Conservation (phyloP, 148 eudicot genomes). For the Silene uniflora region DNA sequence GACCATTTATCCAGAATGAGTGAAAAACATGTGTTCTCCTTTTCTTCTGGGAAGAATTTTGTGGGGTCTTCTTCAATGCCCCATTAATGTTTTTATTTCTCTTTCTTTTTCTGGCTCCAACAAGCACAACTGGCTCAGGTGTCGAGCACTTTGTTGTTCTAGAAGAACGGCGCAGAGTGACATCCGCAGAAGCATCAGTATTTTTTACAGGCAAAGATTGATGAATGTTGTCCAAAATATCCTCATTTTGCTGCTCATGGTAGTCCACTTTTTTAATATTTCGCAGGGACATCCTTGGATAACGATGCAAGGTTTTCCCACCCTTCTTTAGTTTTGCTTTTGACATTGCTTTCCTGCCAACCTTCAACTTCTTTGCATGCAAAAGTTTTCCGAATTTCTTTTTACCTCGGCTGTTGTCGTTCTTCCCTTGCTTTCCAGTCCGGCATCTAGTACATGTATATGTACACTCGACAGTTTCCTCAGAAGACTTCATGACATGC, state of each 20-base stretch:
- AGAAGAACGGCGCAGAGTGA: slow-evolving; percentile 75
- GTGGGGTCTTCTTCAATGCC: slow-evolving; percentile 30
- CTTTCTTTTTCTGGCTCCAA: slow-evolving; percentile 38
- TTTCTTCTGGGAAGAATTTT: slow-evolving; percentile 39
- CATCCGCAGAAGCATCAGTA: slow-evolving; percentile 33
- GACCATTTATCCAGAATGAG: slow-evolving; percentile 78
- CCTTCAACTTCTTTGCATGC: slow-evolving; percentile 17
- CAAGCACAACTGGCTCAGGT: slow-evolving; percentile 30
- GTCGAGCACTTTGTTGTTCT: slow-evolving; percentile 42
- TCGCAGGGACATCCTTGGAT: slow-evolving; percentile 32
- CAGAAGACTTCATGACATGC: slow-evolving; percentile 65
- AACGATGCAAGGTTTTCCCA: slow-evolving; percentile 31
- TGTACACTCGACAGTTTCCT: slow-evolving; percentile 36
- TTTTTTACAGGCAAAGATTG: slow-evolving; percentile 23
- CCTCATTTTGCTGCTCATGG: slow-evolving; percentile 30
- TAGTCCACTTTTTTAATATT: slow-evolving; percentile 31
- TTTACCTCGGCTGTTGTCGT: slow-evolving; percentile 30
- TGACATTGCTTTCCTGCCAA: slow-evolving; percentile 20
- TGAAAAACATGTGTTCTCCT: slow-evolving; percentile 43
- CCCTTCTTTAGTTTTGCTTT: slow-evolving; percentile 28
- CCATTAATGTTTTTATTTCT: slow-evolving; percentile 26
- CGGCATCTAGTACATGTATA: slow-evolving; percentile 71
- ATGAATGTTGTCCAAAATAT: slow-evolving; percentile 26
- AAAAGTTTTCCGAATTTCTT: slow-evolving; percentile 24
- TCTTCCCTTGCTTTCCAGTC: slow-evolving; percentile 30